Conservation (phyloP, 2,329 filamentous ascomycete genomes). For the Cephalotrichum gorgonifer region DNA sequence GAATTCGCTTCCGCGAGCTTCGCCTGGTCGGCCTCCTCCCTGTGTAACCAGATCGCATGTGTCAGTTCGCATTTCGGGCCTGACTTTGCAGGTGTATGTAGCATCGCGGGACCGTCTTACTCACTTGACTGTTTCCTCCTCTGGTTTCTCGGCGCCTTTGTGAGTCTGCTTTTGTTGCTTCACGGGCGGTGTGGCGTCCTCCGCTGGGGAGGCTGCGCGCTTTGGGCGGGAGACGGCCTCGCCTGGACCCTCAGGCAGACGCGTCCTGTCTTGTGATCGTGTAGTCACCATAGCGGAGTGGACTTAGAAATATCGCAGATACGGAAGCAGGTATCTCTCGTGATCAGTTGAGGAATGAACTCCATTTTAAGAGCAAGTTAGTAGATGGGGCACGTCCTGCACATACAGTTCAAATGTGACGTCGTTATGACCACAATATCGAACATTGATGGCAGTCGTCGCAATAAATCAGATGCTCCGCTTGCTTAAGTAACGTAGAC, state of each 20-base stretch:
- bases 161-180: neutral
- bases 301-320: neutral
- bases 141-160: too few relatives aligned
- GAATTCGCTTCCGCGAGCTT: too few relatives aligned
- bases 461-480: too few relatives aligned
- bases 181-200: neutral
- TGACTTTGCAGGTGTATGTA: neutral
- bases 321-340: too few relatives aligned
- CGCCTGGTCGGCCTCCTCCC: too few relatives aligned
- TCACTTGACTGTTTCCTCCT: neutral
- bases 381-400: too few relatives aligned
- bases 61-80: neutral
- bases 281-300: slow-evolving; percentile 2
- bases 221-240: neutral
- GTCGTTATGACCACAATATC: too few relatives aligned
- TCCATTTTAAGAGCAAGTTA: too few relatives aligned
- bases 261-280: neutral
- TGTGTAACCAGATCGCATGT: neutral
- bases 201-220: neutral
- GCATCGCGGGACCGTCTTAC: neutral
- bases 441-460: too few relatives aligned
- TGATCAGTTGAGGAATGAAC: too few relatives aligned
- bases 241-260: neutral
- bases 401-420: too few relatives aligned
- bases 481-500: too few relatives aligned